Conservation (phyloP, 1,139 yeast genomes). For the Yamadazyma siamensis region DNA sequence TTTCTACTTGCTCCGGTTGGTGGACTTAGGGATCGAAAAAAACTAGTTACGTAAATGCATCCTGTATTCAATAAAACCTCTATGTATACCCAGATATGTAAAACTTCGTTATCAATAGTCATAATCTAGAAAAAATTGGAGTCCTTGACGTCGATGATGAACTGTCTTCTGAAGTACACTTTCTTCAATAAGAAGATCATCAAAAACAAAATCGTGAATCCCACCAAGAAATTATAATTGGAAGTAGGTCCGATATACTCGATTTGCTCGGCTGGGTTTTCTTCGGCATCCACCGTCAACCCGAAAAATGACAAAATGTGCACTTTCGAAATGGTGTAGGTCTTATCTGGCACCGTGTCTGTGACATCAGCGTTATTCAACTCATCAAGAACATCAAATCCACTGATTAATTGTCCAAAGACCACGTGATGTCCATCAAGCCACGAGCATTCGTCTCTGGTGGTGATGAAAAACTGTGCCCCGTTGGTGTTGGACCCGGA, state of each 20-base stretch:
- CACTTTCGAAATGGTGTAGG: conserved; percentile 30
- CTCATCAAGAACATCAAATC: conserved; percentile 34
- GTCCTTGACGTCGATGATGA: conserved; percentile 28
- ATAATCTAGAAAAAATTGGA: conserved; percentile 18
- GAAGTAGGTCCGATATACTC: conserved; percentile 11
- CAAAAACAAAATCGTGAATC: conserved; percentile 16
- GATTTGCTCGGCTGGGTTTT: conserved; percentile 5
- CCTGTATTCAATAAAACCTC: background rate
- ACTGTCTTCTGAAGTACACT: conserved; percentile 21
- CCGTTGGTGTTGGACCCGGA: conserved; percentile 83
- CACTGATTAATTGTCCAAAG: conserved; percentile 50
- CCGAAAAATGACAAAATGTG: conserved; percentile 13
- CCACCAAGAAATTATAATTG: conserved; percentile 16
- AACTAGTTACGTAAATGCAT: conserved; percentile 1
- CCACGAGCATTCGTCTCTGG: conserved; percentile 23
- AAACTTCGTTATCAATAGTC: too few relatives aligned
- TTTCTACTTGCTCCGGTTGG: conserved; percentile 46
- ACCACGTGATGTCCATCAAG: conserved; percentile 58
- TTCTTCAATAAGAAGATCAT: conserved; percentile 14
- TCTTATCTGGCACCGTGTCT: conserved; percentile 25
- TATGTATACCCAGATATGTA: background rate
- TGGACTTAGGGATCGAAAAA: conserved; percentile 27
- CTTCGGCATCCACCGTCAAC: conserved; percentile 5
- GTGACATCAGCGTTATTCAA: conserved; percentile 26
- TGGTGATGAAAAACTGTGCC: conserved; percentile 74